These are phyloP conservation scores for Alternaria sp. DNA, from an alignment of 2,329 filamentous ascomycete genomes.

Conservation along the genomic window DNA sequence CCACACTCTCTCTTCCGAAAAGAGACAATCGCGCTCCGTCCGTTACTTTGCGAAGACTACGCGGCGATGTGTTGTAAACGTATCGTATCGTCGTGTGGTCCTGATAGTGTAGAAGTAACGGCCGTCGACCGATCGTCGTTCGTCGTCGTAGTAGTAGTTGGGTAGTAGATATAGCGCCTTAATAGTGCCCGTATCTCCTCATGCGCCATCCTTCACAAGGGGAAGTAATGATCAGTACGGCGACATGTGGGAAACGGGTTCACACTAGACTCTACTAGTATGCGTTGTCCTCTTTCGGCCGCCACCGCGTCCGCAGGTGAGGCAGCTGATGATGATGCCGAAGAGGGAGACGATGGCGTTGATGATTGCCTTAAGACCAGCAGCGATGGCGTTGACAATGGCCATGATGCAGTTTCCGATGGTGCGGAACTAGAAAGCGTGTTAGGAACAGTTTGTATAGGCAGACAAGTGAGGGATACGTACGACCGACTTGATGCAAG, in stretches of 20 bases:
- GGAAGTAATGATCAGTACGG: background rate
- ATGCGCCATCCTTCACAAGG: conserved; percentile 8
- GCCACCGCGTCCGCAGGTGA: conserved; percentile 57
- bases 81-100: background rate
- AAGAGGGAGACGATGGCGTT: conserved; percentile 58
- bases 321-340: conserved; percentile 57
- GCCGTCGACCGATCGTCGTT: background rate
- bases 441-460: conserved; percentile 22
- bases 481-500: conserved; percentile 66
- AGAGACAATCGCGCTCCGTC: background rate
- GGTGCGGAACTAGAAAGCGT: conserved; percentile 49
- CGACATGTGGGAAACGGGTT: conserved; percentile 19
- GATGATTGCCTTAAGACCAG: conserved; percentile 55
- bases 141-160: background rate
- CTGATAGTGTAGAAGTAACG: background rate
- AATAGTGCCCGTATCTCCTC: conserved; percentile 5
- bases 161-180: background rate
- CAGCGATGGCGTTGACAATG: conserved; percentile 55
- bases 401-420: conserved; percentile 57
- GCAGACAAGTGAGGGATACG: conserved; percentile 47
- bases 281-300: conserved; percentile 44
- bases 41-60: background rate
- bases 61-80: background rate
- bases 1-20: background rate
- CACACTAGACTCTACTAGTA: conserved; percentile 48